phyloP scores from a whole-genome alignment of 768 basidiomycete genomes.

The Kwoniella pini region DNA sequence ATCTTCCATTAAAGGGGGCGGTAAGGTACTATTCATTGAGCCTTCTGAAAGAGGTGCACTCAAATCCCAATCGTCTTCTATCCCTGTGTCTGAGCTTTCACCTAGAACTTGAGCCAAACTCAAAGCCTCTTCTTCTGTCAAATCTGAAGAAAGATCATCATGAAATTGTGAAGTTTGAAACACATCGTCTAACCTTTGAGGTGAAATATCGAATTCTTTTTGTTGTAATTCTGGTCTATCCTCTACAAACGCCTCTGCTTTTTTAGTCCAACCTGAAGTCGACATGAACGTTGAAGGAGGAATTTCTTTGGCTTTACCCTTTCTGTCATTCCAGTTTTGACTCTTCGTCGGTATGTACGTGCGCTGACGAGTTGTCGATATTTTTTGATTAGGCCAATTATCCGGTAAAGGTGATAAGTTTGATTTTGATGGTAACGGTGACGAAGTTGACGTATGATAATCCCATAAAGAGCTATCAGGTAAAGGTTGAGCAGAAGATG shows the following conservation, averaged over 20 bases:
- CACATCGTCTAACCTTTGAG: background rate
- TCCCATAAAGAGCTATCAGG: constrained; percentile 11
- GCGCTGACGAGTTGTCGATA: background rate
- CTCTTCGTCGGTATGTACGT: background rate
- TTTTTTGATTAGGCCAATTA: background rate
- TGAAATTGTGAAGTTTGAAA: background rate
- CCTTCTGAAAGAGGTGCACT: background rate
- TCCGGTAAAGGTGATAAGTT: background rate
- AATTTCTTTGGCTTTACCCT: constrained; percentile 1
- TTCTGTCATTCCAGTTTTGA: background rate
- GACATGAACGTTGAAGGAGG: background rate
- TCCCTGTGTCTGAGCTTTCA: background rate
- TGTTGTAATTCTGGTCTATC: constrained; percentile 7
- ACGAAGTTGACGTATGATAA: background rate
- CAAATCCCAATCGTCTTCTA: background rate
- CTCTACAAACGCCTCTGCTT: background rate
- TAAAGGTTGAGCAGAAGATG: constrained; percentile 1
- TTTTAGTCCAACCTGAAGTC: no score
- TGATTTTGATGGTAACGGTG: background rate
- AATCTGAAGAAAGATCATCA: background rate
- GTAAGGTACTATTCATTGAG: no score
- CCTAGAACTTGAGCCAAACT: background rate
- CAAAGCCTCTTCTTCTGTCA: background rate
- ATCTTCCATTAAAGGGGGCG: no score
- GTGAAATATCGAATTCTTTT: constrained; percentile 1